phyloP scores from a whole-genome alignment of 2,329 filamentous ascomycete genomes.

The Ophiocordyceps unilateralis region DNA sequence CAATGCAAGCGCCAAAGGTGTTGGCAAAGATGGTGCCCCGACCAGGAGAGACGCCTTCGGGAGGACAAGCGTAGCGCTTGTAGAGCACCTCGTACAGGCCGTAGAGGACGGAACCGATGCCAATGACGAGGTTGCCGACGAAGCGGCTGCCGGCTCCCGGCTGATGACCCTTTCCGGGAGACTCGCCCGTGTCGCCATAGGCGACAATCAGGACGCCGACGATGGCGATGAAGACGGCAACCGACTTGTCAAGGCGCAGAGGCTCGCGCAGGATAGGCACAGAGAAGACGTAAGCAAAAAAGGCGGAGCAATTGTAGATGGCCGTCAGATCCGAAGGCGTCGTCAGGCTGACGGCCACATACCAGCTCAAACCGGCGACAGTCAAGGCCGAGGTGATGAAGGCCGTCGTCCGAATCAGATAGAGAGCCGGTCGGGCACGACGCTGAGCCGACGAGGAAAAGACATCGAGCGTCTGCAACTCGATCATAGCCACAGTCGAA shows the following conservation, averaged over 20 bases:
- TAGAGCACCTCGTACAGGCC: conserved; percentile 96
- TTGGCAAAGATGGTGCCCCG: conserved; percentile 95
- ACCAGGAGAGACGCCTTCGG: conserved; percentile 67
- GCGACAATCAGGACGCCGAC: conserved; percentile 85
- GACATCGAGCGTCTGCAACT: conserved; percentile 57
- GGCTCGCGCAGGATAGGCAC: conserved; percentile 80
- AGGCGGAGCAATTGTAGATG: conserved; percentile 98
- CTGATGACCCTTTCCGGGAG: neutral
- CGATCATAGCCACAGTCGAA: conserved; percentile 61
- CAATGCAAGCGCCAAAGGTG: conserved; percentile 76
- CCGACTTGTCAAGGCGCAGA: conserved; percentile 64
- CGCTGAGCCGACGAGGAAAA: conserved; percentile 21
- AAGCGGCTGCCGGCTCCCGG: conserved; percentile 43
- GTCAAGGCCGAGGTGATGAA: conserved; percentile 77
- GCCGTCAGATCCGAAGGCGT: conserved; percentile 87
- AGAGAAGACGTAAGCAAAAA: conserved; percentile 95
- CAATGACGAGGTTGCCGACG: conserved; percentile 82
- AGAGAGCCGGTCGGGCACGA: conserved; percentile 32
- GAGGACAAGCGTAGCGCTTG: conserved; percentile 83
- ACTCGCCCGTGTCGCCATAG: conserved; percentile 55
- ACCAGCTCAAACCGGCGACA: conserved; percentile 85
- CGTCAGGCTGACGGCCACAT: conserved; percentile 83
- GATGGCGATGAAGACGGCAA: conserved; percentile 77
- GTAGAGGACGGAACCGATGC: conserved; percentile 77
- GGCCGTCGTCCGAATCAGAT: conserved; percentile 64